These are phyloP conservation scores for Pythium aphanidermatum DNA, from an alignment of 352 stramenopile genomes.

Conservation along the genomic window DNA sequence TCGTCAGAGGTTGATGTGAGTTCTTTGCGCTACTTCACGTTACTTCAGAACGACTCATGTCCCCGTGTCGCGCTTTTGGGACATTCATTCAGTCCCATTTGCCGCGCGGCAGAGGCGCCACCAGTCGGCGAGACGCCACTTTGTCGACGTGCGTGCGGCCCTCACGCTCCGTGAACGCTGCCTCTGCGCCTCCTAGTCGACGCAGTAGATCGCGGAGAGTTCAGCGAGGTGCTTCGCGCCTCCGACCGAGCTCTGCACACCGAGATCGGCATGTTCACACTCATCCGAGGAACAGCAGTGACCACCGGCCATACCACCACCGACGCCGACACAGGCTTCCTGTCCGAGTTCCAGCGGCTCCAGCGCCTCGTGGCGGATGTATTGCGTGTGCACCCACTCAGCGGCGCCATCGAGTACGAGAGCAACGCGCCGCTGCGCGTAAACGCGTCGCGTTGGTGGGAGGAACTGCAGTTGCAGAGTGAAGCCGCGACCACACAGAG, in stretches of 20 bases:
- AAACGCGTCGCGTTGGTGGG: constrained; percentile 19
- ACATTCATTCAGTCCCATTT: too few species aligned
- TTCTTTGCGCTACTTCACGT: constrained; percentile 13
- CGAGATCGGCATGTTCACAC: too few species aligned
- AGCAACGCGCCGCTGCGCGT: constrained; percentile 17
- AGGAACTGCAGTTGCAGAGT: constrained; percentile 18
- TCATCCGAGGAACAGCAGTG: too few species aligned
- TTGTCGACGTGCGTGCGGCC: too few species aligned
- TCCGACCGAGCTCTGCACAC: too few species aligned
- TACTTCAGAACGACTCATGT: constrained; percentile 8
- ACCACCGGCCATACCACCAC: neutral
- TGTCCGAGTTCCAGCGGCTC: constrained; percentile 7
- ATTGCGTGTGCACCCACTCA: constrained; percentile 19
- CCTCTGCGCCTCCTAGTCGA: too few species aligned
- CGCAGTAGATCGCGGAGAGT: too few species aligned
- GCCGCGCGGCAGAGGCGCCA: too few species aligned
- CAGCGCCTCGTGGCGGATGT: constrained; percentile 11
- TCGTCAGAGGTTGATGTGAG: constrained; percentile 4
- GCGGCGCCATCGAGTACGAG: constrained; percentile 13
- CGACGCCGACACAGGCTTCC: neutral
- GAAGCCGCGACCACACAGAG: constrained; percentile 4
- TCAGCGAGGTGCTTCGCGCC: too few species aligned
- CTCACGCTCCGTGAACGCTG: too few species aligned
- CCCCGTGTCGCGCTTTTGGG: too few species aligned
- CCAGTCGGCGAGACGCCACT: too few species aligned